Evolutionary conservation across 176 grass and related monocot genomes (phyloP).

Genomic region (Carex parvula): DNA sequence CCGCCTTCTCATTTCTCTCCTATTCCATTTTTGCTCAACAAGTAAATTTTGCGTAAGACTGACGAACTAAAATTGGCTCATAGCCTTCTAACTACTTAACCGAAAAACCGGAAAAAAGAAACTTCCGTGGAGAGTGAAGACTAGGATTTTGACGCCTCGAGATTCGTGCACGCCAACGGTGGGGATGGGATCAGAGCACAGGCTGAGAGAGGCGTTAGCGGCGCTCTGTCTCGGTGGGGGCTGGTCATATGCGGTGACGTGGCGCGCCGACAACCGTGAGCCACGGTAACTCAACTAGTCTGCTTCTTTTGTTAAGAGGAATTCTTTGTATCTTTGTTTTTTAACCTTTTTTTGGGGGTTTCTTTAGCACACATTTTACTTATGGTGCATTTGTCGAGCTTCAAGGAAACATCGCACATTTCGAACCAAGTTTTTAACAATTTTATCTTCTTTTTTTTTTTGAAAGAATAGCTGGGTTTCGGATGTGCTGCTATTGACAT

Average conservation of each 20-base stretch:
- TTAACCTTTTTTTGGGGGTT: not conserved
- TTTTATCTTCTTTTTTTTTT: not conserved
- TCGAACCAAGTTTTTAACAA: not conserved
- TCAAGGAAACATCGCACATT: not conserved
- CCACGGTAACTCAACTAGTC: conserved; percentile 38
- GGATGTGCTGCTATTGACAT: not conserved
- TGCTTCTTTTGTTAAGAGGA: not conserved
- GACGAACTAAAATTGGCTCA: not conserved
- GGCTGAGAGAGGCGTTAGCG: conserved; percentile 51
- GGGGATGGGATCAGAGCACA: conserved; percentile 7
- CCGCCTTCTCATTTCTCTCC: conserved; percentile 16
- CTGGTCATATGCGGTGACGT: conserved; percentile 87
- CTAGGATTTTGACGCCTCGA: conserved; percentile 15
- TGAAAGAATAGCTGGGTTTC: not conserved
- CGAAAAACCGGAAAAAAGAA: not conserved
- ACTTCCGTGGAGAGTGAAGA: not conserved
- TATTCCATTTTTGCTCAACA: conserved; percentile 25
- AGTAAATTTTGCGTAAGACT: conserved; percentile 20
- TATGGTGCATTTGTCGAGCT: not conserved
- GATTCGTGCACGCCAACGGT: not conserved
- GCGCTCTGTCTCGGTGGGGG: conserved; percentile 60
- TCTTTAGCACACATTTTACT: not conserved
- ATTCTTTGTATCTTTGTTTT: not conserved
- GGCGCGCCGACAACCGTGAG: conserved; percentile 68
- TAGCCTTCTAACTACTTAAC: not conserved